phyloP scores from a whole-genome alignment of 805 yeast species.

The Wickerhamomyces sydowiorum region DNA sequence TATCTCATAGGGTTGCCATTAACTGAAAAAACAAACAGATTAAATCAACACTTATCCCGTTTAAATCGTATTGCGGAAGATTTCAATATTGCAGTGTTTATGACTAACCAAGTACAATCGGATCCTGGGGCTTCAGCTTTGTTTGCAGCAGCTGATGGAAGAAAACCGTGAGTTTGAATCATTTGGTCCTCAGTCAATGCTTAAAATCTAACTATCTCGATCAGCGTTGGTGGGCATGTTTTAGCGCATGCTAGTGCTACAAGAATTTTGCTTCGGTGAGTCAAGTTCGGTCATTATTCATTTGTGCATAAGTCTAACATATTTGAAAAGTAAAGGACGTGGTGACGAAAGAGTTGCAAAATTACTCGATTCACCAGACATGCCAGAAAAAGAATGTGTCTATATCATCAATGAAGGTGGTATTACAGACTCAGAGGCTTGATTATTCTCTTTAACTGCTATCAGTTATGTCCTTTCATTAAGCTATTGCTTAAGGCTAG shows the following conservation, averaged over 20 bases:
- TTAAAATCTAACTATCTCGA: conserved; percentile 4
- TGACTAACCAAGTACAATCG: conserved; percentile 75
- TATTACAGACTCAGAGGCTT: conserved; percentile 43
- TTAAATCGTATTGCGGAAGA: conserved; percentile 66
- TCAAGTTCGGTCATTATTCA: background rate
- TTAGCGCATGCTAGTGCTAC: conserved; percentile 81
- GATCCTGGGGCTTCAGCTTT: conserved; percentile 80
- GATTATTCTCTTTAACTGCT: background rate
- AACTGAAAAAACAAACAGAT: conserved; percentile 7
- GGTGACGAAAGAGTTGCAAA: conserved; percentile 80
- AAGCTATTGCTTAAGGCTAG: background rate
- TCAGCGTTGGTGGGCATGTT: conserved; percentile 69
- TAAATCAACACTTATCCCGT: conserved; percentile 49
- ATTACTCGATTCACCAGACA: conserved; percentile 74
- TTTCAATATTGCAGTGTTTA: conserved; percentile 69
- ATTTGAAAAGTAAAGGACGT: conserved; percentile 52
- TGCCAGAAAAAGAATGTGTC: conserved; percentile 76
- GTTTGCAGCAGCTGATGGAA: conserved; percentile 77
- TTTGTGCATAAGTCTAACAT: background rate
- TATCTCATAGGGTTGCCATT: too few species aligned
- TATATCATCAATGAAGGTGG: conserved; percentile 68
- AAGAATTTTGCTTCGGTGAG: conserved; percentile 46
- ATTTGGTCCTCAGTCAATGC: background rate
- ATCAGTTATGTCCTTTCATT: background rate
- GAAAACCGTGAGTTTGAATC: conserved; percentile 47